A percentile compares a stretch with the other conserved stretches of the same genome.
These are phyloP conservation scores for Arachnomyces sp. DNA, from an alignment of 2,329 filamentous ascomycete genomes.

Conservation along the genomic window DNA sequence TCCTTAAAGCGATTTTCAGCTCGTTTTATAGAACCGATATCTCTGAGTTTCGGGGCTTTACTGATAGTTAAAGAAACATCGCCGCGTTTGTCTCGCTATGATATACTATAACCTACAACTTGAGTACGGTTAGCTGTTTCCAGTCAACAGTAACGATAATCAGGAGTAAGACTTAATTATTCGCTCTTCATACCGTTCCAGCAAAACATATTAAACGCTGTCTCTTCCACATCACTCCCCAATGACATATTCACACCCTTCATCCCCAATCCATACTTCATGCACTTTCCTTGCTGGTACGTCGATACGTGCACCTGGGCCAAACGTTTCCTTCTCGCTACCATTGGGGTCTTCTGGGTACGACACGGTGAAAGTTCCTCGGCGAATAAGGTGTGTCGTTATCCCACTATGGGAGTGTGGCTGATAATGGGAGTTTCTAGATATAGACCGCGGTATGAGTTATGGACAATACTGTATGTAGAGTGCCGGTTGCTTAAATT, in stretches of 20 bases:
- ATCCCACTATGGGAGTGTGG: constrained; percentile 48
- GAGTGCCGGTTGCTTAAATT: no score
- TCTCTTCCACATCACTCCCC: constrained; percentile 36
- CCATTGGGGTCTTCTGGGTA: constrained; percentile 45
- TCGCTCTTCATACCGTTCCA: no score
- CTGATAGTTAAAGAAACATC: no score
- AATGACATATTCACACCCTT: constrained; percentile 55
- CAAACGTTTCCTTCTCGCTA: constrained; percentile 45
- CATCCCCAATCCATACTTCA: constrained; percentile 53
- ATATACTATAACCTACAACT: no score
- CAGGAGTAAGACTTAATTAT: no score
- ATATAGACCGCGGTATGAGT: background rate
- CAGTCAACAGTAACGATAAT: no score
- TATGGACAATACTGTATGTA: background rate
- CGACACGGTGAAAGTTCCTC: constrained; percentile 48
- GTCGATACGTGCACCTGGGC: constrained; percentile 47
- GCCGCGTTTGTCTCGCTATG: no score
- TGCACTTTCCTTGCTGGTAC: constrained; percentile 49
- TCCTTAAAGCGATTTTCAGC: no score
- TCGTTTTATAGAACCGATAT: no score
- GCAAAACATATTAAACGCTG: background rate
- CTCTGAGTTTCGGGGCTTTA: no score
- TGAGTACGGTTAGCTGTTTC: no score
- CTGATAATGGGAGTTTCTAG: constrained; percentile 51
- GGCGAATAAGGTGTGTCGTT: constrained; percentile 53